A percentile compares a stretch with the other conserved stretches of the same genome.
phyloP scores from a whole-genome alignment of 2,329 filamentous ascomycete genomes.

The Thelonectria discophora region DNA sequence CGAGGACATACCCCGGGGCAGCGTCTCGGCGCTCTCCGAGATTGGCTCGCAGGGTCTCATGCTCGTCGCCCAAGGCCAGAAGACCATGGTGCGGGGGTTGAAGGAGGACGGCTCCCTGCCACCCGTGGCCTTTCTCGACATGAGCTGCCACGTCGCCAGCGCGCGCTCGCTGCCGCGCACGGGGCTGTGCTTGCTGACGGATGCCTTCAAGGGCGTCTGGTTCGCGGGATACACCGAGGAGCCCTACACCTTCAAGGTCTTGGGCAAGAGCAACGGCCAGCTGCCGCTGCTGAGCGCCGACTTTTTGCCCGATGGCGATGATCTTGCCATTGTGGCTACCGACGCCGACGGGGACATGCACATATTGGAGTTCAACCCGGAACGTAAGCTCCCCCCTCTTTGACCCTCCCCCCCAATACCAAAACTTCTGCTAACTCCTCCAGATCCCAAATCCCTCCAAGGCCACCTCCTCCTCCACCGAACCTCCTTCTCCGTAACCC shows the following conservation, averaged over 20 bases:
- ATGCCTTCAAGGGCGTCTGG: slow-evolving; percentile 94
- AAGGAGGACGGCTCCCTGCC: slow-evolving; percentile 94
- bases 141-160: slow-evolving; percentile 92
- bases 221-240: slow-evolving; percentile 97
- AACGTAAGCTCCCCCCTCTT: slow-evolving; percentile 75
- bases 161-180: slow-evolving; percentile 84
- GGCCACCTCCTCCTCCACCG: slow-evolving; percentile 88
- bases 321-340: slow-evolving; percentile 82
- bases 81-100: slow-evolving; percentile 94
- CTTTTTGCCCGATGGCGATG: slow-evolving; percentile 85
- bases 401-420: neutral
- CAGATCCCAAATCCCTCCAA: slow-evolving; percentile 92
- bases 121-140: slow-evolving; percentile 96
- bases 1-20: slow-evolving; percentile 91
- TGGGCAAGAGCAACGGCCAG: slow-evolving; percentile 83
- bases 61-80: slow-evolving; percentile 92
- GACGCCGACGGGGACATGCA: slow-evolving; percentile 89
- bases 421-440: slow-evolving; percentile 35
- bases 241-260: slow-evolving; percentile 92
- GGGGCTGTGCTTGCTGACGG: slow-evolving; percentile 86
- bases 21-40: slow-evolving; percentile 85
- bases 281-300: slow-evolving; percentile 85
- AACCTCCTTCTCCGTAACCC: slow-evolving; percentile 86
- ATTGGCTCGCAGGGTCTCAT: slow-evolving; percentile 89
- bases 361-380: slow-evolving; percentile 91